Evolutionary conservation across 257 asterid genomes (phyloP).

Genomic region (Linderniella brevidens): DNA sequence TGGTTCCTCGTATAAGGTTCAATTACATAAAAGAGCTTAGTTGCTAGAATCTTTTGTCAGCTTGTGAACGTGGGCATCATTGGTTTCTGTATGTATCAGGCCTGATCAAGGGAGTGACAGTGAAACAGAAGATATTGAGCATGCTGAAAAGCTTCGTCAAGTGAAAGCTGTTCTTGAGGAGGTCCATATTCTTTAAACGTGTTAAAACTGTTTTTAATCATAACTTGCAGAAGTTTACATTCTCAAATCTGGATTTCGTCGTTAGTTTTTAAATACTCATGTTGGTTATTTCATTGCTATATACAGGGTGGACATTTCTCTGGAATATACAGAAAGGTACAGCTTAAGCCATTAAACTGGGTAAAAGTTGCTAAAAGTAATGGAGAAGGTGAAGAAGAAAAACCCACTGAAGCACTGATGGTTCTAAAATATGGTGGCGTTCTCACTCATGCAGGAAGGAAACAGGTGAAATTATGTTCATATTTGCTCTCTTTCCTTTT

Average conservation of each 20-base stretch:
- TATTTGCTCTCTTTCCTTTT: too few species aligned
- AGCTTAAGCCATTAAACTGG: conserved; percentile 91
- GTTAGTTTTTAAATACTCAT: too few species aligned
- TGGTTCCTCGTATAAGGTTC: conserved; percentile 81
- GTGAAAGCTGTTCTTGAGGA: conserved; percentile 99
- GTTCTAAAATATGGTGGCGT: conserved; percentile 97
- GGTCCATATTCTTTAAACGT: conserved; percentile 24
- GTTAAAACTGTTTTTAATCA: not conserved
- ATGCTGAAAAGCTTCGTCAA: conserved; percentile 99
- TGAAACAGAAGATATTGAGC: conserved; percentile 92
- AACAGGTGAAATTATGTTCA: conserved; percentile 37
- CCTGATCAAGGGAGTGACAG: conserved; percentile 91
- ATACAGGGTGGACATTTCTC: conserved; percentile 97
- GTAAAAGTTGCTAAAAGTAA: conserved; percentile 49
- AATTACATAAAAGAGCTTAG: not conserved
- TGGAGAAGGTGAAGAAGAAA: conserved; percentile 91
- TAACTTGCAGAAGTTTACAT: too few species aligned
- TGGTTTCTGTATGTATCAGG: conserved; percentile 24
- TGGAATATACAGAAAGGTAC: conserved; percentile 93
- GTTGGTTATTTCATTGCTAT: conserved; percentile 9
- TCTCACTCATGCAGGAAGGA: conserved; percentile 97
- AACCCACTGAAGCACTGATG: conserved; percentile 92
- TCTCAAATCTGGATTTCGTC: too few species aligned
- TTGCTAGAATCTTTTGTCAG: not conserved
- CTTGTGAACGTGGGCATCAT: conserved; percentile 6